Evolutionary conservation across 345 rosid species (phyloP).

Genomic region (Aurinia saxatilis): DNA sequence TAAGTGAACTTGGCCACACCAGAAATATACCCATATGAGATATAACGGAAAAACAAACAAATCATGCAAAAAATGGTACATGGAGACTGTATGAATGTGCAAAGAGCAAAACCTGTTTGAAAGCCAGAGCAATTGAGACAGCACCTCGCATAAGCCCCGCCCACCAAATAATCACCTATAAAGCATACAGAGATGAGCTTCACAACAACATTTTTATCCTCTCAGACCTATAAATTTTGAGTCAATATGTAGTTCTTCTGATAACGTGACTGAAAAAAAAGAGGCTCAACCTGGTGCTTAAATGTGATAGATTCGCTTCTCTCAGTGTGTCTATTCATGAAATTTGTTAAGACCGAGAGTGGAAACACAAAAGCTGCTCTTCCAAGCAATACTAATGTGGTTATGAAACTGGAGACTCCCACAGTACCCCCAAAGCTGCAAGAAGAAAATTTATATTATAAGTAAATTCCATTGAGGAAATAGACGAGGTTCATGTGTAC

Average conservation of each 20-base stretch:
- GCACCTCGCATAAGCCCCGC: constrained; percentile 95
- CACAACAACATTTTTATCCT: neutral
- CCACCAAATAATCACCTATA: constrained; percentile 91
- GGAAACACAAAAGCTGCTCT: constrained; percentile 89
- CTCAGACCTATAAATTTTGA: neutral
- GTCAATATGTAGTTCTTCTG: neutral
- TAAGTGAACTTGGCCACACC: constrained; percentile 50
- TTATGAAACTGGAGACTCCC: constrained; percentile 41
- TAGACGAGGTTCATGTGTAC: neutral
- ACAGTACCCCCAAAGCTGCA: constrained; percentile 51
- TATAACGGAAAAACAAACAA: neutral
- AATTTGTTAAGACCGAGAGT: constrained; percentile 58
- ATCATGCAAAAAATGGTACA: neutral
- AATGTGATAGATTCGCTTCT: constrained; percentile 45
- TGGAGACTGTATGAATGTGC: neutral
- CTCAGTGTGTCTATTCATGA: constrained; percentile 40
- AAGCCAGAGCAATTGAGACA: constrained; percentile 87
- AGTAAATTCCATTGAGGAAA: neutral
- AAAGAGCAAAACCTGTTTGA: constrained; percentile 58
- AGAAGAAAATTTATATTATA: neutral
- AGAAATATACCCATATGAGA: constrained; percentile 12
- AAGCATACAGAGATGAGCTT: constrained; percentile 10
- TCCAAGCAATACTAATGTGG: constrained; percentile 52
- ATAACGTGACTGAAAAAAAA: neutral
- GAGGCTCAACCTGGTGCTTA: constrained; percentile 53